Conservation (phyloP, 2,329 filamentous ascomycete genomes). For the Escovopsis sp. region DNA sequence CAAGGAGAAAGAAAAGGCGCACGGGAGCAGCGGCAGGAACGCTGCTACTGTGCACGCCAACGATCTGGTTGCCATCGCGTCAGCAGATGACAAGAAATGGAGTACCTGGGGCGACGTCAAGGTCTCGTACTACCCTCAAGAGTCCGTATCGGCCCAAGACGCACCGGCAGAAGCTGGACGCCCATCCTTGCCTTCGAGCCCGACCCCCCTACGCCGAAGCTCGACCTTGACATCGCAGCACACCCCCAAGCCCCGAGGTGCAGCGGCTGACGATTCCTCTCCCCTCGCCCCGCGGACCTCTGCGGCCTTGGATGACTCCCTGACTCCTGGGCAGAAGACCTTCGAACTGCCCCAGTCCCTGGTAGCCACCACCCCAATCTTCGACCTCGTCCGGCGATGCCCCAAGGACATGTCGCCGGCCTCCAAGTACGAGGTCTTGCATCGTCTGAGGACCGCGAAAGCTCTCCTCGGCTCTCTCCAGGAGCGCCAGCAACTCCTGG, state of each 20-base stretch:
- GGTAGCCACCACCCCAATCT: slow-evolving; percentile 37
- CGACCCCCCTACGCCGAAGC: slow-evolving; percentile 60
- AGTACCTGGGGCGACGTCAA: slow-evolving; percentile 69
- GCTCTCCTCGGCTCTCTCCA: slow-evolving; percentile 53
- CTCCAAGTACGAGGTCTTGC: slow-evolving; percentile 70
- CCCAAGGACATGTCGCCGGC: slow-evolving; percentile 54
- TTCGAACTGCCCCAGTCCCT: slow-evolving; percentile 50
- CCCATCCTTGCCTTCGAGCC: slow-evolving; percentile 47
- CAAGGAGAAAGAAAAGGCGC: slow-evolving; percentile 62
- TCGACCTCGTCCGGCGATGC: slow-evolving; percentile 40
- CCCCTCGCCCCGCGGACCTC: slow-evolving; percentile 32
- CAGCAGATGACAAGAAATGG: slow-evolving; percentile 45
- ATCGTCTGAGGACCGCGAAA: slow-evolving; percentile 70
- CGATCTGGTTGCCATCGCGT: slow-evolving; percentile 64
- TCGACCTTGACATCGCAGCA: slow-evolving; percentile 36
- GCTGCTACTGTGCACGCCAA: slow-evolving; percentile 58
- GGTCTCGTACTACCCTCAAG: slow-evolving; percentile 59
- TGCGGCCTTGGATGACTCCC: slow-evolving; percentile 20
- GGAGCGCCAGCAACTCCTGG: slow-evolving; percentile 60
- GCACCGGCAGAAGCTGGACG: slow-evolving; percentile 13
- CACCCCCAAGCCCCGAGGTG: slow-evolving; percentile 24
- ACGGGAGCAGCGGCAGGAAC: slow-evolving; percentile 27
- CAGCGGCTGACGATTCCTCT: slow-evolving; percentile 28
- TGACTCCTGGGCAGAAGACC: slow-evolving; percentile 34
- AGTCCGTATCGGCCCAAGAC: slow-evolving; percentile 13